Conservation (phyloP, 148 eudicot species). For the Rhododendron vialii region DNA sequence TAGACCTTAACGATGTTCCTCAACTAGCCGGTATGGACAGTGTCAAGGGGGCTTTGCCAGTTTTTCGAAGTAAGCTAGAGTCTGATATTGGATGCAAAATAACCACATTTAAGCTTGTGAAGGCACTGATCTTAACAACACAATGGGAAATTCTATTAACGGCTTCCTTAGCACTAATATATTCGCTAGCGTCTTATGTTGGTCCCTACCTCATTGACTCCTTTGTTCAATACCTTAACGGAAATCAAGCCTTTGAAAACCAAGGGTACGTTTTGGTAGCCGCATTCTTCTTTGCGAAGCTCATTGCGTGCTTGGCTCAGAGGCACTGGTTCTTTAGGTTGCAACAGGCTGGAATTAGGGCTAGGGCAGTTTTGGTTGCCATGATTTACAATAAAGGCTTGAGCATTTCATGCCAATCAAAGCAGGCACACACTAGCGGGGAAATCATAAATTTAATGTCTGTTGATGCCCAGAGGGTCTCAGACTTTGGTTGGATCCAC, state of each 20-base stretch:
- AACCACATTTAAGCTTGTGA: slow-evolving; percentile 37
- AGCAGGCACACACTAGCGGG: slow-evolving; percentile 48
- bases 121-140: slow-evolving; percentile 29
- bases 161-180: slow-evolving; percentile 22
- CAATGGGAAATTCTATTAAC: slow-evolving; percentile 39
- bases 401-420: slow-evolving; percentile 44
- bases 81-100: no score
- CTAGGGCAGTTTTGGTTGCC: slow-evolving; percentile 36
- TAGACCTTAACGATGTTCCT: no score
- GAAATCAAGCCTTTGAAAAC: slow-evolving; percentile 15
- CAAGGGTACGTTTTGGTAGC: slow-evolving; percentile 17
- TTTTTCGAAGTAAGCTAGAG: no score
- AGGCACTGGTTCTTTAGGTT: slow-evolving; percentile 44
- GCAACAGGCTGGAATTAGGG: slow-evolving; percentile 38
- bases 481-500: slow-evolving; percentile 43
- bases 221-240: slow-evolving; percentile 45
- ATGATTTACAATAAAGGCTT: slow-evolving; percentile 50
- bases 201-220: slow-evolving; percentile 45
- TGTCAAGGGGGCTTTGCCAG: no score
- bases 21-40: no score
- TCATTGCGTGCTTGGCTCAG: slow-evolving; percentile 42
- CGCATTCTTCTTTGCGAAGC: slow-evolving; percentile 39
- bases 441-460: slow-evolving; percentile 58
- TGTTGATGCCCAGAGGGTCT: slow-evolving; percentile 51
- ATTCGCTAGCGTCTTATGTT: slow-evolving; percentile 40